Evolutionary conservation across 2,329 filamentous ascomycete genomes (phyloP), one percentile per base, ranked within the genome.

Genomic region (Pseudovirgaria hyperparasitica): DNA sequence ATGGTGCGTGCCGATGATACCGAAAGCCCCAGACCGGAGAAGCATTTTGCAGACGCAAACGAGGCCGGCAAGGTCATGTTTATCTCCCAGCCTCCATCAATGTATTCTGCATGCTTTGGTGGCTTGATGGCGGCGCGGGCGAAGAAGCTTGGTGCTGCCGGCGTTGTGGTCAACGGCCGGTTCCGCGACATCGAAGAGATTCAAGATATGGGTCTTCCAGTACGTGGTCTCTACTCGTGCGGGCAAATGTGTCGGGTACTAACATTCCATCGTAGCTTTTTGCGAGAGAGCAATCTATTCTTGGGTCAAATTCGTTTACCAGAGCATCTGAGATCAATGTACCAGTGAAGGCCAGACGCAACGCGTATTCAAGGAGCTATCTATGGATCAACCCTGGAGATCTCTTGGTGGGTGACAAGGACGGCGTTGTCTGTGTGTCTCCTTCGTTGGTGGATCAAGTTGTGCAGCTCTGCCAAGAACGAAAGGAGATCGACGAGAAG

Each of bases 91-190:
- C 54, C 55, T 1, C 43, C 42, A 25, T 41, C 38, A 2, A 26
- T 48, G 6, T 42, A 46, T 23, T 50, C 42, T 19, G 52, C 53
- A 5, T 54, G 50, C 30, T 58, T 45, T 42, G 55, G 55, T 10
- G 55, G 54, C 2, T 30, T 58, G 21, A 58, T 58, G 54, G 48
- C 43, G 17, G 50, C 46, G 5, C 36, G 52, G 3, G 48, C 52
- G 1, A 41, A 51, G 32, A 36, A 40, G 11, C 33, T 48, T 2
- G 53, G 51, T 5, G 53, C 52, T 3, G 42, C 41, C 4, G 55
- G 54, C 10, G 49, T 54, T 4, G 43, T 58, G 5, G 44, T 58
- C 24, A 54, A 58, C 37, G 54, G 55, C 5, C 43, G 44, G 8
- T 51, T 57, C 33, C 36, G 54, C 9, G 52, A 56, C 32, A 30